These are phyloP conservation scores for Ganoderma multipileum DNA, from an alignment of 1,284 basidiomycete species.

Conservation along the genomic window DNA sequence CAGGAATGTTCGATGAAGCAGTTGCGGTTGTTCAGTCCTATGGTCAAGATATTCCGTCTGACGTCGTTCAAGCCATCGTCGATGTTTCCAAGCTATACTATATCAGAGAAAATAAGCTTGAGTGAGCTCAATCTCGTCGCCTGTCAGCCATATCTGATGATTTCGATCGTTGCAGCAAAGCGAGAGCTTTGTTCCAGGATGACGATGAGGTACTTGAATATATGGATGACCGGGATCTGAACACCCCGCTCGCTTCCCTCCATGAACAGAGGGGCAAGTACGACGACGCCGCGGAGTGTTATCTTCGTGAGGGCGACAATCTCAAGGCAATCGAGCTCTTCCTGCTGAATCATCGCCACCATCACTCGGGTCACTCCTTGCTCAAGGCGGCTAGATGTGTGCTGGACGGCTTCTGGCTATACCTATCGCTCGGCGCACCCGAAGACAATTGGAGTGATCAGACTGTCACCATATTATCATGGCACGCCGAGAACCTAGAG, in stretches of 20 bases:
- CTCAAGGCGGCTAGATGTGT: slow-evolving; percentile 34
- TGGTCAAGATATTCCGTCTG: slow-evolving; percentile 39
- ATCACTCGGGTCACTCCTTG: slow-evolving; percentile 8
- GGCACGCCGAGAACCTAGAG: slow-evolving; percentile 14
- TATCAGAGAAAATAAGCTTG: slow-evolving; percentile 48
- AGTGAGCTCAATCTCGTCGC: slow-evolving; percentile 43
- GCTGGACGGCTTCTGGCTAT: slow-evolving; percentile 38
- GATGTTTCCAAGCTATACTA: slow-evolving; percentile 60
- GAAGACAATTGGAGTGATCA: slow-evolving; percentile 8
- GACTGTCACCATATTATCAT: slow-evolving; percentile 17
- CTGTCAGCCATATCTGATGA: too few species aligned
- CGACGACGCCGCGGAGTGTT: slow-evolving; percentile 61
- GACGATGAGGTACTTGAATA: slow-evolving; percentile 64
- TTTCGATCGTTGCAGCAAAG: slow-evolving; percentile 46
- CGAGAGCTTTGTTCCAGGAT: slow-evolving; percentile 54
- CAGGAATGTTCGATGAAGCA: slow-evolving; percentile 59
- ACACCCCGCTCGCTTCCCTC: slow-evolving; percentile 55
- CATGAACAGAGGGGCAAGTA: slow-evolving; percentile 52
- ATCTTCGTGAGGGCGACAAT: slow-evolving; percentile 55
- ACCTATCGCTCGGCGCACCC: slow-evolving; percentile 17
- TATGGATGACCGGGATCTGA: slow-evolving; percentile 61
- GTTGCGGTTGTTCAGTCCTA: slow-evolving; percentile 51
- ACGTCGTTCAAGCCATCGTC: slow-evolving; percentile 49
- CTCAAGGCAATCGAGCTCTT: slow-evolving; percentile 56
- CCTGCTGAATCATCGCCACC: slow-evolving; percentile 42